Conservation (phyloP, 2,329 filamentous ascomycete genomes). For the Neurospora sp. region DNA sequence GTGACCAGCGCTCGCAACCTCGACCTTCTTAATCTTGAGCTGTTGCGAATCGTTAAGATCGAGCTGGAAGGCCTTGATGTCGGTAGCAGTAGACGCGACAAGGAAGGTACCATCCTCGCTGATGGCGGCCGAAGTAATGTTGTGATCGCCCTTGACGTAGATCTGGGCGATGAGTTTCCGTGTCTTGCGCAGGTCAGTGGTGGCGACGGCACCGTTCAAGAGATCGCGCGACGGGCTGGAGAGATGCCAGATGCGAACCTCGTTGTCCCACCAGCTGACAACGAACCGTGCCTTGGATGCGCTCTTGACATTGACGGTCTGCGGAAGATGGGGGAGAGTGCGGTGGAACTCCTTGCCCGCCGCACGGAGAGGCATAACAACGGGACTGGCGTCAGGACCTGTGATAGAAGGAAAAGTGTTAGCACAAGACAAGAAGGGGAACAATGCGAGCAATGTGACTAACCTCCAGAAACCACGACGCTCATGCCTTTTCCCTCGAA, state of each 20-base stretch:
- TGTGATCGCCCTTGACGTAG: constrained; percentile 64
- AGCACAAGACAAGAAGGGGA: constrained; percentile 1
- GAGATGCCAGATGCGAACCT: constrained; percentile 72
- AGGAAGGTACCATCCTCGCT: constrained; percentile 64
- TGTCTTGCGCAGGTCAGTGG: constrained; percentile 38
- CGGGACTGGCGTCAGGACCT: constrained; percentile 79
- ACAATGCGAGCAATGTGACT: constrained; percentile 18
- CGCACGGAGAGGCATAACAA: constrained; percentile 70
- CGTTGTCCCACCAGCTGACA: constrained; percentile 85
- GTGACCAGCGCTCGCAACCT: constrained; percentile 45
- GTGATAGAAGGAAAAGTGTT: constrained; percentile 20
- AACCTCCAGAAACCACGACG: constrained; percentile 84
- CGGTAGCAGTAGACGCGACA: constrained; percentile 63
- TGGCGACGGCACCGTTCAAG: constrained; percentile 31
- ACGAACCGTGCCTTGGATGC: constrained; percentile 66
- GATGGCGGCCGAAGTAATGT: constrained; percentile 62
- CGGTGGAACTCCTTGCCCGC: constrained; percentile 74
- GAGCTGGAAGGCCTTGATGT: constrained; percentile 71
- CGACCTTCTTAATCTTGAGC: constrained; percentile 61
- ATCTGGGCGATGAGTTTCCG: constrained; percentile 62
- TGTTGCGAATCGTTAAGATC: constrained; percentile 39
- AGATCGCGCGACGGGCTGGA: constrained; percentile 37
- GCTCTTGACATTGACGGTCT: constrained; percentile 62
- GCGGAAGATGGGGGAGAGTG: constrained; percentile 73
- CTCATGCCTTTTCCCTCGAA: constrained; percentile 80